A percentile compares a stretch with the other conserved stretches of the same genome.
Conservation (phyloP, 208 protist species). For the Chromosphaera perkinsii region DNA sequence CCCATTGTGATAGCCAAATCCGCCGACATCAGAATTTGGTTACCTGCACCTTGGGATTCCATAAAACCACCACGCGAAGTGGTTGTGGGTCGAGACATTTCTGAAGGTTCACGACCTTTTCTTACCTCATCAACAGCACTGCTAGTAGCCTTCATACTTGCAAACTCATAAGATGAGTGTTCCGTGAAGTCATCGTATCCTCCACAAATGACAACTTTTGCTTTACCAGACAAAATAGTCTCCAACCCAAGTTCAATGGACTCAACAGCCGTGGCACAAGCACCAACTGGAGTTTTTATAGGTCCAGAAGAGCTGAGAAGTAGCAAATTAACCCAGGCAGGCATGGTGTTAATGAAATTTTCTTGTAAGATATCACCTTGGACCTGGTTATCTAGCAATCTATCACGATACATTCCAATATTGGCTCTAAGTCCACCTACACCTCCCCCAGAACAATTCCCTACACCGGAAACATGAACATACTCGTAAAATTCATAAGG, state of each 20-base stretch:
- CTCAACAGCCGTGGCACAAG: constrained; percentile 67
- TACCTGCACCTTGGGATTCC: constrained; percentile 63
- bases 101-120: constrained; percentile 47
- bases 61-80: constrained; percentile 60
- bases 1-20: constrained; percentile 57
- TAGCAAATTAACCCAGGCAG: constrained; percentile 70
- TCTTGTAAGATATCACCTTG: constrained; percentile 58
- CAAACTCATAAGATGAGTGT: constrained; percentile 58
- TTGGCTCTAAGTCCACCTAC: constrained; percentile 59
- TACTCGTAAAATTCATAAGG: constrained; percentile 73
- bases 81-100: constrained; percentile 63
- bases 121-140: constrained; percentile 45
- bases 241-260: constrained; percentile 65
- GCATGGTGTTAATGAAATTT: constrained; percentile 70
- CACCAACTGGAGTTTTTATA: constrained; percentile 72
- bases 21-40: constrained; percentile 61
- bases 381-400: constrained; percentile 55
- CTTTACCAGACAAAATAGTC: constrained; percentile 56
- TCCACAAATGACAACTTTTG: constrained; percentile 52
- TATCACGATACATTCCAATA: constrained; percentile 46
- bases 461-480: constrained; percentile 65
- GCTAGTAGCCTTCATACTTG: constrained; percentile 60
- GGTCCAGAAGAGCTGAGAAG: constrained; percentile 57
- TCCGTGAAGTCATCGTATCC: constrained; percentile 65
- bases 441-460: constrained; percentile 60